Percentiles rank a stretch among this genome's conserved stretches.
Evolutionary conservation across 2,329 filamentous ascomycete species (phyloP).

Genomic region (Pestalotiopsis sp.): DNA sequence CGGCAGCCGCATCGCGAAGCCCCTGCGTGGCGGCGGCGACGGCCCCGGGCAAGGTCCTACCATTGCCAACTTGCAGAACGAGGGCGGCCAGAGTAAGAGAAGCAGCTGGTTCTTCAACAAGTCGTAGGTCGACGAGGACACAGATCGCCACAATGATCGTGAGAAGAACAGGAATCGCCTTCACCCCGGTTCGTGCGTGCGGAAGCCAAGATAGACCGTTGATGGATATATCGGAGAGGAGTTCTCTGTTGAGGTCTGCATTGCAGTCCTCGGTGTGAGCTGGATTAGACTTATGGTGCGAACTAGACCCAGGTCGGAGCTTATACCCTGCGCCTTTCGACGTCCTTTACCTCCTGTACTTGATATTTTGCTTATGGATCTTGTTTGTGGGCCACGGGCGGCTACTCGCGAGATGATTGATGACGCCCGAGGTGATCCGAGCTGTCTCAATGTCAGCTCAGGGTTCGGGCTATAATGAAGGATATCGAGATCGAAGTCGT

Average conservation of each 20-base stretch:
- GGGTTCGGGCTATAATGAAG: not conserved
- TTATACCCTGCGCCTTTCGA: slow-evolving; percentile 7
- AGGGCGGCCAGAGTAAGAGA: slow-evolving; percentile 51
- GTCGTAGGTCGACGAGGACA: slow-evolving; percentile 32
- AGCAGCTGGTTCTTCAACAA: slow-evolving; percentile 77
- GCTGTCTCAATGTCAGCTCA: not conserved
- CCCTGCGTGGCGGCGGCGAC: slow-evolving; percentile 64
- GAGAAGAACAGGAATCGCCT: not conserved
- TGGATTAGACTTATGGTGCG: slow-evolving; percentile 6
- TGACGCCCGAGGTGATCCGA: not conserved
- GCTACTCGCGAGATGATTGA: not conserved
- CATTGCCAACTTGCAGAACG: slow-evolving; percentile 61
- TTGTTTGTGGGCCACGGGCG: not conserved
- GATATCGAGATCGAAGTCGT: not conserved
- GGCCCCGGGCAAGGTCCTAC: slow-evolving; percentile 52
- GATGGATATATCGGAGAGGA: not conserved
- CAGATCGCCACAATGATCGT: not conserved
- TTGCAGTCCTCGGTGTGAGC: not conserved
- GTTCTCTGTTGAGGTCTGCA: not conserved
- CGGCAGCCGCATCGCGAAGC: slow-evolving; percentile 67
- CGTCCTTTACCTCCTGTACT: not conserved
- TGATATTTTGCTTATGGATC: not conserved
- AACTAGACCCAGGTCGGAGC: not conserved
- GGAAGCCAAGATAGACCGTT: not conserved
- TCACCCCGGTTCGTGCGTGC: not conserved